Evolutionary conservation across 2,329 filamentous ascomycete genomes (phyloP), one percentile per base, ranked within the genome.

Genomic region (Epichloe festucae): DNA sequence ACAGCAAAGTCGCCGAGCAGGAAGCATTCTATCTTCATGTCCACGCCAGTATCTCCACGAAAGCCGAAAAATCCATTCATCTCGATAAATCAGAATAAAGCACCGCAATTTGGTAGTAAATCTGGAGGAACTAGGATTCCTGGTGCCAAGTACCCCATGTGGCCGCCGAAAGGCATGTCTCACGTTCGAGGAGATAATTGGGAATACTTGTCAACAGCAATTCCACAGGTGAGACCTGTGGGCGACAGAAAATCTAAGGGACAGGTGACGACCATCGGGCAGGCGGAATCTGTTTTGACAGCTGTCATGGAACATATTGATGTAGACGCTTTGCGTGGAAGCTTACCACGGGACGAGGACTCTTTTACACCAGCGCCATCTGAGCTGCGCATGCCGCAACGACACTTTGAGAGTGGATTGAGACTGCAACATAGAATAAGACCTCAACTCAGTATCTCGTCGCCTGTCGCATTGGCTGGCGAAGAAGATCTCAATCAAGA

Each of bases 91-190:
- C 53, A 52, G 12, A 48, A 51, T 7, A 52, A 44, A 14, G 41
- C 68, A 15, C 68, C 72, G 0, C 66, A 69, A 12, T 74, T 77
- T 53, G 73, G 76, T 3, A 59, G 65, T 27, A 74, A 67, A 51
- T 69, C 70, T 4, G 59, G 64, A 3, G 71, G 69, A 0, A 60
- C 79, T 4, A 87, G 79, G 59, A 73, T 84, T n/a, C 79, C 82
- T 0, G 86, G 85, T 2, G 74, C 82, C 8, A 70, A 73, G 55
- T 74, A 86, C 50, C 78, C 87, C 3, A 72, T 79, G n/a, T 93
- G 87, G 84, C 87, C 87, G 39, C 76, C 78, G 47, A 73, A 75
- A 55, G 84, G 73, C 6, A 80, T 79, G 62, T 67, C 74, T 1
- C 85, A 89, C 63, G 67, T 89, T 42, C 77, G 82, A 51, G 81